A percentile compares a stretch with the other conserved stretches of the same genome.
These are phyloP conservation scores for Mortierella sp. DNA, from an alignment of 371 early-diverging fungal genomes.

Conservation along the genomic window DNA sequence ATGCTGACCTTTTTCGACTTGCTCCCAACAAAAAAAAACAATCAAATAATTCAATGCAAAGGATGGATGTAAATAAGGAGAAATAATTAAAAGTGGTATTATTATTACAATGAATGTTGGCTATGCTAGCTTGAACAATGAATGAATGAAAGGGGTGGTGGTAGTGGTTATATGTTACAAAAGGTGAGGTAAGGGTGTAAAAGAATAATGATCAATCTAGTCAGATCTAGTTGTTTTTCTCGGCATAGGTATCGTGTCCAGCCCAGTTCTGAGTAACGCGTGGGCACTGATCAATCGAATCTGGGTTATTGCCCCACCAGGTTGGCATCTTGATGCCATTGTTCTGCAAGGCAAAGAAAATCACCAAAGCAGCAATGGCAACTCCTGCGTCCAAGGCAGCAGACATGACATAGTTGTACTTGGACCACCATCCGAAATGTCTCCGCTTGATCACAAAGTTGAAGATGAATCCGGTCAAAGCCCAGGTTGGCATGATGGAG, in stretches of 20 bases:
- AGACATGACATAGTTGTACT: conserved; percentile 84
- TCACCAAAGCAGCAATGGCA: conserved; percentile 68
- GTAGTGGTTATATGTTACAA: background rate
- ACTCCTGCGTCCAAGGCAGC: conserved; percentile 84
- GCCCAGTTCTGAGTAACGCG: conserved; percentile 47
- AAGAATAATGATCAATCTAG: background rate
- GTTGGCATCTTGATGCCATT: conserved; percentile 51
- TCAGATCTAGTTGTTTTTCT: background rate
- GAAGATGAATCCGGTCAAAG: conserved; percentile 74
- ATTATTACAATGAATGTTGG: conserved; percentile 6
- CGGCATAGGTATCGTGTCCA: conserved; percentile 58
- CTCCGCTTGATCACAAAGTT: conserved; percentile 75
- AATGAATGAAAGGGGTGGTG: background rate
- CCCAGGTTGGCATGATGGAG: conserved; percentile 72
- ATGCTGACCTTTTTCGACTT: too few relatives aligned
- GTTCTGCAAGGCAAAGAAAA: conserved; percentile 65
- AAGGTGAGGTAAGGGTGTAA: background rate
- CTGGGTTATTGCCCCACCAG: conserved; percentile 57
- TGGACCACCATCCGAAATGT: conserved; percentile 79
- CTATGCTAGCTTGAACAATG: background rate
- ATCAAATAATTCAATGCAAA: background rate
- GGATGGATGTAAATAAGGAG: background rate
- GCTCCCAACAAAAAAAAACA: too few relatives aligned
- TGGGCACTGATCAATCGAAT: conserved; percentile 58
- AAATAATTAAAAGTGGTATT: background rate